These are phyloP conservation scores for Candida schatavii DNA, from an alignment of 805 yeast species.

Conservation along the genomic window DNA sequence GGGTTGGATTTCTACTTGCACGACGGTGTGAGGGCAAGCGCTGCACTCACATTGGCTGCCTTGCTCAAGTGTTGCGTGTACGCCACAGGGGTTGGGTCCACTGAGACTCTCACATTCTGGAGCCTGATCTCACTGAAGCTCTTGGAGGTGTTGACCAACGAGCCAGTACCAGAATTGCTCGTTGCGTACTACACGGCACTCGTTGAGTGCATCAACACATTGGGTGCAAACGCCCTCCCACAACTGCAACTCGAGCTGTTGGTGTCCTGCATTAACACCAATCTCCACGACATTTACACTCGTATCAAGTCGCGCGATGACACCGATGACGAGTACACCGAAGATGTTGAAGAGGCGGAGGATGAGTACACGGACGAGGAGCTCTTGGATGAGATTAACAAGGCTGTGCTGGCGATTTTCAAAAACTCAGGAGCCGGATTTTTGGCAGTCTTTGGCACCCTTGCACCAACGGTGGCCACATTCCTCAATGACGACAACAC, in stretches of 20 bases:
- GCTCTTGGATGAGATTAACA: slow-evolving; percentile 79
- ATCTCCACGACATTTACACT: slow-evolving; percentile 63
- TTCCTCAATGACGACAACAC: slow-evolving; percentile 64
- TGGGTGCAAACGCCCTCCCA: slow-evolving; percentile 64
- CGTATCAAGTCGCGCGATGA: slow-evolving; percentile 71
- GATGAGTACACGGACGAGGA: slow-evolving; percentile 90
- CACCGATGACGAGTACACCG: slow-evolving; percentile 82
- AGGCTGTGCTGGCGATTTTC: slow-evolving; percentile 68
- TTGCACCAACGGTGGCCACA: slow-evolving; percentile 61
- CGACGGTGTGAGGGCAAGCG: slow-evolving; percentile 91
- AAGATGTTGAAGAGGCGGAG: slow-evolving; percentile 81
- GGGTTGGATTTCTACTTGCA: slow-evolving; percentile 88
- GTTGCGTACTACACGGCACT: slow-evolving; percentile 76
- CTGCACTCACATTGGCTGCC: slow-evolving; percentile 80
- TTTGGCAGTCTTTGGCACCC: slow-evolving; percentile 58
- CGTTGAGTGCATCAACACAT: slow-evolving; percentile 58
- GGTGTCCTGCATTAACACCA: slow-evolving; percentile 56
- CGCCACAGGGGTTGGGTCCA: slow-evolving; percentile 55
- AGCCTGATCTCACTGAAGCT: slow-evolving; percentile 63
- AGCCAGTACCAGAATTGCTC: slow-evolving; percentile 79
- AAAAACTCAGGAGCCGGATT: slow-evolving; percentile 57
- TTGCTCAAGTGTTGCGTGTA: slow-evolving; percentile 61
- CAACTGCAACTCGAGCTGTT: slow-evolving; percentile 53
- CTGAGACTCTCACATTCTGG: slow-evolving; percentile 70
- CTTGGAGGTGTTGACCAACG: slow-evolving; percentile 63